Conservation (phyloP, 2,329 filamentous ascomycete species). For the Beauveria asiatica region DNA sequence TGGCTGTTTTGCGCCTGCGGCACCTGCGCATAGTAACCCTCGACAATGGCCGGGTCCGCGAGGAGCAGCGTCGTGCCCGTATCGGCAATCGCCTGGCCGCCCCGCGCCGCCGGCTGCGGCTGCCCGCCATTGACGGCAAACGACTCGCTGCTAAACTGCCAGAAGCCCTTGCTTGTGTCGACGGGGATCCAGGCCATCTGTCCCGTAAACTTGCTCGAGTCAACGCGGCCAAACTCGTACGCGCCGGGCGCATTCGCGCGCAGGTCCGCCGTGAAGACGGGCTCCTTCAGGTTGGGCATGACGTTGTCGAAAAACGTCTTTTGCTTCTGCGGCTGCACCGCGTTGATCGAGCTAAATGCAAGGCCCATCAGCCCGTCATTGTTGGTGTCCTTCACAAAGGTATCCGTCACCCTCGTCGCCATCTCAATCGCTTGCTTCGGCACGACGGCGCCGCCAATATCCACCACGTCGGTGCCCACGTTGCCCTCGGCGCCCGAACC, state of each 20-base stretch:
- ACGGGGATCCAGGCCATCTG: conserved; percentile 51
- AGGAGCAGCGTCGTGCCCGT: conserved; percentile 57
- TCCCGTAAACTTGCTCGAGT: conserved; percentile 52
- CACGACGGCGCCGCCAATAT: conserved; percentile 57
- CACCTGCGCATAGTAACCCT: conserved; percentile 41
- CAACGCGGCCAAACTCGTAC: conserved; percentile 65
- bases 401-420: conserved; percentile 47
- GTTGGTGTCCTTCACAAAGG: conserved; percentile 50
- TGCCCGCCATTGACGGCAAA: conserved; percentile 44
- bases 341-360: conserved; percentile 57
- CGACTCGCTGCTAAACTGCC: conserved; percentile 42
- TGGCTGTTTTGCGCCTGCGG: conserved; percentile 32
- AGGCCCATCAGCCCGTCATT: conserved; percentile 64
- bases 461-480: conserved; percentile 61
- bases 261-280: conserved; percentile 62
- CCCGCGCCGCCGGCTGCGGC: conserved; percentile 24
- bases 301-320: conserved; percentile 71
- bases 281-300: conserved; percentile 48
- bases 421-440: conserved; percentile 58
- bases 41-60: conserved; percentile 43
- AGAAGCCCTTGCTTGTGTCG: conserved; percentile 56
- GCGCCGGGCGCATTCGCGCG: conserved; percentile 48
- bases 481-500: conserved; percentile 51
- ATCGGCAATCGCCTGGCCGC: conserved; percentile 42
- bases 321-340: conserved; percentile 51